A percentile compares a stretch with the other conserved stretches of the same genome.
Conservation (phyloP, 345 rosid species). For the Arabis hirsuta region DNA sequence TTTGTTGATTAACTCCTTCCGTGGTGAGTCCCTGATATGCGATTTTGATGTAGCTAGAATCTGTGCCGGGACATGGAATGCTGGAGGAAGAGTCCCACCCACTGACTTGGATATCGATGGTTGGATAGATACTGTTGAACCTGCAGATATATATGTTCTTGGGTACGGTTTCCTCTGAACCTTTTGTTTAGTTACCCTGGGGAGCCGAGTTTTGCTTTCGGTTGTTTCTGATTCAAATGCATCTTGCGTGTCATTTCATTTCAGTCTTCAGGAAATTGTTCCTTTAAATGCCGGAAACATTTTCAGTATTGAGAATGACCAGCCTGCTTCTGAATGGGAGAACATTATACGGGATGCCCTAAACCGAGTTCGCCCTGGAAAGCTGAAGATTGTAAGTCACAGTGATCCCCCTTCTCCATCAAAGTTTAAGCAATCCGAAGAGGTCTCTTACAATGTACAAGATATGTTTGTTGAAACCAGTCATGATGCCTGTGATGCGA, state of each 20-base stretch:
- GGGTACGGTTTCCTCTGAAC: constrained; percentile 49
- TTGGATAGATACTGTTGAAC: constrained; percentile 66
- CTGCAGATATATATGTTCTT: constrained; percentile 83
- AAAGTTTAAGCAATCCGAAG: constrained; percentile 60
- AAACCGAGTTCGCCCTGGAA: constrained; percentile 55
- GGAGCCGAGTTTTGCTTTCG: neutral
- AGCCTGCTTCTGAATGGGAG: constrained; percentile 84
- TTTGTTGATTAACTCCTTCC: constrained; percentile 7
- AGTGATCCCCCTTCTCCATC: constrained; percentile 96
- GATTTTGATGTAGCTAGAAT: constrained; percentile 50
- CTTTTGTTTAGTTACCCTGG: neutral
- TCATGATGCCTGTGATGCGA: constrained; percentile 61
- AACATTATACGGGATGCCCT: constrained; percentile 73
- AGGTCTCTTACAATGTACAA: constrained; percentile 57
- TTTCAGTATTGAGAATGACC: constrained; percentile 82
- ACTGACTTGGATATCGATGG: constrained; percentile 78
- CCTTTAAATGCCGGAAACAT: constrained; percentile 89
- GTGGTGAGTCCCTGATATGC: constrained; percentile 22
- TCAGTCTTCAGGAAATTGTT: constrained; percentile 91
- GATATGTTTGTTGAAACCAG: constrained; percentile 65
- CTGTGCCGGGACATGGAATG: constrained; percentile 83
- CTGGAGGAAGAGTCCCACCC: constrained; percentile 70
- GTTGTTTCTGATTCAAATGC: constrained; percentile 13
- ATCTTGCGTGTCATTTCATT: constrained; percentile 13
- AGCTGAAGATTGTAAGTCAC: constrained; percentile 59